Base-by-base conservation (phyloP, 164 flowering plant genomes). In the Taxillus chinensis region DNA sequence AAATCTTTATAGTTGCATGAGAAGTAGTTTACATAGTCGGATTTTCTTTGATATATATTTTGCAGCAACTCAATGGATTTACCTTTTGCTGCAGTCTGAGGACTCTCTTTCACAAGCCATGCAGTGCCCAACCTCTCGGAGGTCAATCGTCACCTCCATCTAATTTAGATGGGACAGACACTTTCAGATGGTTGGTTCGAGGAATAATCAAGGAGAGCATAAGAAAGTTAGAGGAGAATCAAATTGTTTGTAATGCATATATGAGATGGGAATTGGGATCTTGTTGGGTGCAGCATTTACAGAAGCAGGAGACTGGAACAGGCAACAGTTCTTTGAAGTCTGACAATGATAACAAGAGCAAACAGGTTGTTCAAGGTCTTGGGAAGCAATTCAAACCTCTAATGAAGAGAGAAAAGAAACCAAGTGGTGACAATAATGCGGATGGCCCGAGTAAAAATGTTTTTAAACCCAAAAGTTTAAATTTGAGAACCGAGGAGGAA, bases 191-290 rank as follows among this genome's bases (percentile, higher is more conserved):
- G 64, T 67, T 78, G 52, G 81, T 83, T 46, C 69, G 70, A 40
- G 66, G 62, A 67, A 77, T 83, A 39, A 62, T 87, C 51, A 66
- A 76, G 67, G 88, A 86, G 59, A 82, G 91, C 75, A 73, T 87
- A 76, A 62, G 61, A 46, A 78, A 74, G 60, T 67, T 90, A 61
- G 78, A 78, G 64, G 81, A 64, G 59, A 64, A 67, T 41, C 65
- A 76, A 15, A 55, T 40, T 41, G 54, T 15, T 43, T 39, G 69
- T 41, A 72, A 71, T 64, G 75, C 72, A 57, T 65, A 77, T 67
- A 70, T 89, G 65, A 80, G 96, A 77, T 92, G 98, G 96, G 96
- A 92, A 69, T 91, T 92, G 63, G 95, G 96, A 68, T 79, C 89
- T 57, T 86, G 86, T 70, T 89, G 90, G 96, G 71, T 86, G 64